Base-by-base conservation (phyloP, 2,329 filamentous ascomycete genomes). In the Paraphaeosphaeria minitans region DNA sequence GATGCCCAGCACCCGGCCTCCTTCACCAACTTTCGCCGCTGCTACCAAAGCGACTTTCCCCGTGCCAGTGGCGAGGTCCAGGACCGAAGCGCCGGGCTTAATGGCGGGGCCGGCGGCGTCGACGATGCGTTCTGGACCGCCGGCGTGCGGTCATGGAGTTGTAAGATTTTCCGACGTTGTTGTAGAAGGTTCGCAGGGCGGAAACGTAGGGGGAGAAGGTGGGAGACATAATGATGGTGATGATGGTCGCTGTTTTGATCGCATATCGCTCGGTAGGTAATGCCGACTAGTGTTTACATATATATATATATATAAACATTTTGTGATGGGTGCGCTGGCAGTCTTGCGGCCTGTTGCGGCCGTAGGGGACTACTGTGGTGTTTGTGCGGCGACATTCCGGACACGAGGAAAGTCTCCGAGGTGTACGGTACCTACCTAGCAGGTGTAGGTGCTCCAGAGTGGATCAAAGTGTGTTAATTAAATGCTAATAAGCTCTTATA, bases 101-200 rank as follows among this genome's bases (percentile, higher is more conserved):
- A 58, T 55, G 19, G 43, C 16, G 6, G 56, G 10, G 4, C 43
- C 51, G 3, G 56, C 52, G 5, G 56, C 56, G 3, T 29, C 43
- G 56, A 58, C 45, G 46, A 58, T 35, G 41, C 55, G 49, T 14
- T 57, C 19, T 19, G 29, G 41, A 1, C 50, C 37, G 14, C 24
- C 37, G 6, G 37, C 50, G 39, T 56, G 55, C 12, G 35, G 47
- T 56, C 14, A 14, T 12, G 21, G 16, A 24, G 46, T 56, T 51
- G 55, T 56, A 56, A 10, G 35, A 42, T 43, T 46, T 46, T 22
- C 47, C 39, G 37, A 56, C 22, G n/a, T 16, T 41, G 47, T 56
- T 46, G 47, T 56, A 56, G 47, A 56, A 56, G 24, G 55, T 45
- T 46, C 52, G 55, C 27, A 56, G 55, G 22, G 55, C 55, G 22